Evolutionary conservation across 805 yeast species (phyloP), one percentile per base, ranked within the genome.

Genomic region (Danielozyma ontarioensis): DNA sequence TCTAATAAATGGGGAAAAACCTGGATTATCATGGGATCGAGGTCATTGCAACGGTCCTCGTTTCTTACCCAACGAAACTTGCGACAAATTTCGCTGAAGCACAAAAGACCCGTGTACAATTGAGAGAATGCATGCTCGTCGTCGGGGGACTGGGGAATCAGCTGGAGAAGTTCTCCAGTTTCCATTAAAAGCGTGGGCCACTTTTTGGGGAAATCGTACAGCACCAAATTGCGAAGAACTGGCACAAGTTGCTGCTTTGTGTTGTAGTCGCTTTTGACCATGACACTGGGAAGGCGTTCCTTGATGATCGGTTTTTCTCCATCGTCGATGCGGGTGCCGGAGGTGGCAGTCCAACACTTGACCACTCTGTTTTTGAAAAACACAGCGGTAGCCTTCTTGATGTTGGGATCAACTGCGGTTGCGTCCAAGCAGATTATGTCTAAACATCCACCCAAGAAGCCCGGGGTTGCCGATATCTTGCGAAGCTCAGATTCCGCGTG

Each of bases 401-500:
- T 68, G 16, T 68, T 73, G 2, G 40, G 14, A 16, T 31, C 22
- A 25, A 35, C 34, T 12, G 26, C 32, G 12, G 38, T 24, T 40
- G 40, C 74, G 5, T 59, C 59, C 14, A 76, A 72, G 13, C 72
- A 53, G 13, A 87, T 68, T 32, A 88, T 80, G 51, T 85, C 90
- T 29, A 90, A 62, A 55, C 95, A 84, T 2, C 90, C 89, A 4
- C 83, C 83, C 25, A 86, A 61, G 51, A 89, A 89, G 4, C 95
- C 95, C 1, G 83, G 76, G 3, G 70, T 55, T 18, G 51, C 47
- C 31, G 80, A 75, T 5, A 80, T 77, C 46, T 69, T 67, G 36
- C 71, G 71, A 31, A 89, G 70, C 44, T 78, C 76, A 1, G 51
- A 36, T 58, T 90, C 97, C 0, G 96, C 93, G 32, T 75, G 74